phyloP scores from a whole-genome alignment of 225 moss, liverwort and hornwort genomes.

The Bryoerythrophyllum caledonicum region DNA sequence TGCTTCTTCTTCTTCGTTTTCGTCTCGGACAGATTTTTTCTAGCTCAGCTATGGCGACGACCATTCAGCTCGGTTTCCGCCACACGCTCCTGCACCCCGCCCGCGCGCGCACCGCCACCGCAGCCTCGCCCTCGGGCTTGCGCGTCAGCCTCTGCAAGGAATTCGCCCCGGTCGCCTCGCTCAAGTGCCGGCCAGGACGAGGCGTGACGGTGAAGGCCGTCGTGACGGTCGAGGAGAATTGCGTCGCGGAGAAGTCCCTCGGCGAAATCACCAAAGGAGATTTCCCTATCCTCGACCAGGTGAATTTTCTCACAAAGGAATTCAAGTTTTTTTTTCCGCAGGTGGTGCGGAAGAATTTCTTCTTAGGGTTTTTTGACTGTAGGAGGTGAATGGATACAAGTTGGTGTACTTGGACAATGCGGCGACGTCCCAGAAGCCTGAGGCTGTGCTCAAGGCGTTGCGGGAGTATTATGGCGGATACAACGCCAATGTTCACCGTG shows the following conservation, averaged over 20 bases:
- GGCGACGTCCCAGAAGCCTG: conserved; percentile 91
- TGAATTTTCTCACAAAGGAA: too few species aligned
- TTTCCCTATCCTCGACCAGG: conserved; percentile 84
- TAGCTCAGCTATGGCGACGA: conserved; percentile 34
- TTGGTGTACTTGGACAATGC: conserved; percentile 89
- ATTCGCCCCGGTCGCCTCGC: not conserved
- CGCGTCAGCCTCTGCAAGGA: conserved; percentile 16
- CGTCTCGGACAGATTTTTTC: too few species aligned
- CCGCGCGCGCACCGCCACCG: not conserved
- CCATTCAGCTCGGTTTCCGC: conserved; percentile 7
- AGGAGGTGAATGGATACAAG: conserved; percentile 68
- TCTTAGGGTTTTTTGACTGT: not conserved
- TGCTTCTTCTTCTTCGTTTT: too few species aligned
- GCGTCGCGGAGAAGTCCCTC: conserved; percentile 16
- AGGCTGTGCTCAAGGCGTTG: conserved; percentile 62
- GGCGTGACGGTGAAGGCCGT: conserved; percentile 22
- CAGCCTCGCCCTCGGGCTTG: conserved; percentile 7
- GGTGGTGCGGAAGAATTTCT: too few species aligned
- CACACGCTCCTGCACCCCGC: not conserved
- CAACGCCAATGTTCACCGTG: conserved; percentile 94
- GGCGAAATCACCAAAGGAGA: conserved; percentile 64
- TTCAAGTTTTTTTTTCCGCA: too few species aligned
- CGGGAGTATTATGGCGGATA: conserved; percentile 77
- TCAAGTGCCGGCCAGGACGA: conserved; percentile 23
- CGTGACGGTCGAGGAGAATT: not conserved